phyloP scores from a whole-genome alignment of 345 rosid species.

The Heritiera fomes region DNA sequence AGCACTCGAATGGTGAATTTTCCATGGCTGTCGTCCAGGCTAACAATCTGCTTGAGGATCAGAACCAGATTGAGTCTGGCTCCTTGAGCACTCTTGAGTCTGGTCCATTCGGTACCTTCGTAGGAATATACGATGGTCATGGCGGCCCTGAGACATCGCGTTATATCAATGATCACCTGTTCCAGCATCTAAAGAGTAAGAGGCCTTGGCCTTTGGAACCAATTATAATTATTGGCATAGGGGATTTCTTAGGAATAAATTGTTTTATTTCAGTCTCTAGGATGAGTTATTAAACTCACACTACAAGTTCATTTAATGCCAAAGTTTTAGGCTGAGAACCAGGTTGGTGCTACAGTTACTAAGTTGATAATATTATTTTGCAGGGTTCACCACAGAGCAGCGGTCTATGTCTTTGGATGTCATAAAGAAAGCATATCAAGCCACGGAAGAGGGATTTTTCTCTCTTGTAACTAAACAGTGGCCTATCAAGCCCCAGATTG shows the following conservation, averaged over 20 bases:
- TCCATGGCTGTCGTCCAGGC: slow-evolving; percentile 98
- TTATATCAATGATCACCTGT: slow-evolving; percentile 78
- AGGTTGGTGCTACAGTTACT: slow-evolving; percentile 2
- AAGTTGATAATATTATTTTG: slow-evolving; percentile 7
- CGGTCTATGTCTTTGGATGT: slow-evolving; percentile 85
- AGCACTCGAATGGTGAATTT: slow-evolving; percentile 84
- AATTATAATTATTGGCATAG: background rate
- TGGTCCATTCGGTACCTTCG: slow-evolving; percentile 88
- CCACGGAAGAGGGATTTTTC: slow-evolving; percentile 93
- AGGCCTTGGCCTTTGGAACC: background rate
- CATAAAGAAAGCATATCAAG: slow-evolving; percentile 81
- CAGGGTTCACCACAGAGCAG: slow-evolving; percentile 77
- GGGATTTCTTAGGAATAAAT: background rate
- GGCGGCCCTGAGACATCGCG: slow-evolving; percentile 98
- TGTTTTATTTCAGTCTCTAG: background rate
- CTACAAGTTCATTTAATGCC: background rate
- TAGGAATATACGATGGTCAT: slow-evolving; percentile 95
- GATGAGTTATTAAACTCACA: background rate
- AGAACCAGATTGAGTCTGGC: slow-evolving; percentile 95
- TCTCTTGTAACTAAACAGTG: slow-evolving; percentile 86
- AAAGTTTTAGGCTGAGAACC: background rate
- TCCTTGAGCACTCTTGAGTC: slow-evolving; percentile 75
- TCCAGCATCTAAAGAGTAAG: slow-evolving; percentile 92
- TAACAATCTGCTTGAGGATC: slow-evolving; percentile 89
- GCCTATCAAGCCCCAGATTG: slow-evolving; percentile 91